Percentiles rank a stretch among this genome's conserved stretches.
Evolutionary conservation across 2,329 filamentous ascomycete species (phyloP).

Genomic region (Epichloe sibirici): DNA sequence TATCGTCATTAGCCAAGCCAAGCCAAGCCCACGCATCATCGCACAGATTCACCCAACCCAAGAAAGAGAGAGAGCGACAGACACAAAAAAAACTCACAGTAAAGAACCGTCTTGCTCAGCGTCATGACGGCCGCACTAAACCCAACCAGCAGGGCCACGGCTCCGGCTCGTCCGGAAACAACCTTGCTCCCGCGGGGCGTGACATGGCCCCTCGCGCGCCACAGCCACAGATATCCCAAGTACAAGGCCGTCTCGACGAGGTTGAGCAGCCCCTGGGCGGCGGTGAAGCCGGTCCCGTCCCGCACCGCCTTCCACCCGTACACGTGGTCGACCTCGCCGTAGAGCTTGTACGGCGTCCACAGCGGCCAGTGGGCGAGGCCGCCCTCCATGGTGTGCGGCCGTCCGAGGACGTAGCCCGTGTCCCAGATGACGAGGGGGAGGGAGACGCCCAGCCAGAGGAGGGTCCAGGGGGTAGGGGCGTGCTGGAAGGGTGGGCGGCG

Average conservation of each 20-base stretch:
- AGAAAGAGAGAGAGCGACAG: conserved; percentile 4
- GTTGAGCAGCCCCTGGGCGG: conserved; percentile 61
- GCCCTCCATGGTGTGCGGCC: conserved; percentile 72
- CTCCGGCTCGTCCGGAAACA: conserved; percentile 31
- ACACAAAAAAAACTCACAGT: conserved; percentile 31
- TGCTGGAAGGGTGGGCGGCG: conserved; percentile 20
- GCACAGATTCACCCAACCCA: too few relatives aligned
- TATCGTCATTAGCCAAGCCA: conserved; percentile 14
- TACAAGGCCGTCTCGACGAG: conserved; percentile 56
- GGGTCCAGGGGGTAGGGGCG: conserved; percentile 31
- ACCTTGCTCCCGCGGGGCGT: conserved; percentile 17
- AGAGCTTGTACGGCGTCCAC: conserved; percentile 68
- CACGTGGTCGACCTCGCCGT: conserved; percentile 66
- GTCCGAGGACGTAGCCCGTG: conserved; percentile 62
- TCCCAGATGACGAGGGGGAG: conserved; percentile 77
- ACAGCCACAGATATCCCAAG: conserved; percentile 36
- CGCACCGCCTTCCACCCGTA: conserved; percentile 69
- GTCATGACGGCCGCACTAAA: conserved; percentile 48
- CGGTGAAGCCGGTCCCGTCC: conserved; percentile 59
- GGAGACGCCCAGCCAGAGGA: conserved; percentile 63
- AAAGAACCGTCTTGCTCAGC: conserved; percentile 48
- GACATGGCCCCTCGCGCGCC: conserved; percentile 13
- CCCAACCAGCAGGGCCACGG: conserved; percentile 32
- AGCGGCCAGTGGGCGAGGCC: conserved; percentile 60
- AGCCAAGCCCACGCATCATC: not conserved